A percentile compares a stretch with the other conserved stretches of the same genome.
Conservation (phyloP, 1,284 basidiomycete species). For the Xerocomus amazonicus region DNA sequence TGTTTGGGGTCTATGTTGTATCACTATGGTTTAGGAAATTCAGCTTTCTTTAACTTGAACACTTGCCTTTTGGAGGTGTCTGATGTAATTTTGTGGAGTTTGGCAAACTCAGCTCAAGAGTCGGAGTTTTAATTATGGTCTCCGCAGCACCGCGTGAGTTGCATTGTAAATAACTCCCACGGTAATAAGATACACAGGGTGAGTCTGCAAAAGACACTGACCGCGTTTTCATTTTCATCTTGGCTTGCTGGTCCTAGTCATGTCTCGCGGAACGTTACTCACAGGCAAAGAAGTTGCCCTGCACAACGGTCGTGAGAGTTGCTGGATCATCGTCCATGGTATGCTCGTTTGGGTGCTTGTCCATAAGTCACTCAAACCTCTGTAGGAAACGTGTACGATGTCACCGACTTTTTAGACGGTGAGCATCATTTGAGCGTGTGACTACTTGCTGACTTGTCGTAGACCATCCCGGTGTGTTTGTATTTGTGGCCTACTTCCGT, state of each 20-base stretch:
- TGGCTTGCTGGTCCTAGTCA: constrained; percentile 3
- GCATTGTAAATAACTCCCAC: too few relatives aligned
- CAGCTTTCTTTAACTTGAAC: constrained; percentile 9
- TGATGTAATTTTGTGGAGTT: not conserved
- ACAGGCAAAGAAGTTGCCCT: constrained; percentile 54
- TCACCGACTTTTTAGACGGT: constrained; percentile 74
- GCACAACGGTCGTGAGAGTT: constrained; percentile 70
- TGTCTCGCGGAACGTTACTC: constrained; percentile 22
- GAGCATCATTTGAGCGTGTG: constrained; percentile 10
- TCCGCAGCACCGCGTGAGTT: too few relatives aligned
- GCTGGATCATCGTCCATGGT: constrained; percentile 91
- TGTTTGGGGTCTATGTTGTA: constrained; percentile 7
- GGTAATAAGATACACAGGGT: too few relatives aligned
- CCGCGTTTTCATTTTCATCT: too few relatives aligned
- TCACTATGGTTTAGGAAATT: not conserved
- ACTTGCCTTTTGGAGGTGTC: constrained; percentile 7
- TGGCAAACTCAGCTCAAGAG: not conserved
- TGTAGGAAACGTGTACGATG: constrained; percentile 66
- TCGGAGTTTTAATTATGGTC: too few relatives aligned
- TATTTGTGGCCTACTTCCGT: not conserved
- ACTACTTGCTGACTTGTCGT: constrained; percentile 3
- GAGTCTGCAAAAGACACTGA: too few relatives aligned
- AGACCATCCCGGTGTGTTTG: constrained; percentile 64
- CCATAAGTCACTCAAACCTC: constrained; percentile 3
- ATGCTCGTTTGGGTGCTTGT: constrained; percentile 10